Conservation (phyloP, 805 yeast genomes). For the Schizosaccharomyces lindneri region DNA sequence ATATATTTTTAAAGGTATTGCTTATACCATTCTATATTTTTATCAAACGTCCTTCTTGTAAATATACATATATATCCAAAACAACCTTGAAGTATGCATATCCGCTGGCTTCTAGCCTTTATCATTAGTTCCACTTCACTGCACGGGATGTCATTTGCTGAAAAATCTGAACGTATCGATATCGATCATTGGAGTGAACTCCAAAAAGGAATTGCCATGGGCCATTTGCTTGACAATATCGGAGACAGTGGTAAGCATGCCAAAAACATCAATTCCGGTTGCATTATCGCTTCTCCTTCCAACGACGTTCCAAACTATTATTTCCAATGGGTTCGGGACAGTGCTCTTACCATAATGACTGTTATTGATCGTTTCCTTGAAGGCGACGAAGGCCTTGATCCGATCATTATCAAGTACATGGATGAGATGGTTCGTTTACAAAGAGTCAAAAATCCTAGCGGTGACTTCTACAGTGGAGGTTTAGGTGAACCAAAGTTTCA, state of each 20-base stretch:
- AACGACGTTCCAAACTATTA: conserved; percentile 47
- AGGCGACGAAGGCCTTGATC: conserved; percentile 9
- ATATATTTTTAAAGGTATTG: too few species aligned
- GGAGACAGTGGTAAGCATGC: conserved; percentile 22
- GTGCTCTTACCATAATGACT: conserved; percentile 43
- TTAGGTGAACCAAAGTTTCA: conserved; percentile 80
- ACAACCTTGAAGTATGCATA: too few species aligned
- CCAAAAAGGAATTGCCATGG: conserved; percentile 22
- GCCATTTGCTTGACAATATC: conserved; percentile 26
- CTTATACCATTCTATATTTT: too few species aligned
- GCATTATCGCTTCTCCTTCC: conserved; percentile 70
- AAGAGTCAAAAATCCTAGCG: conserved; percentile 42
- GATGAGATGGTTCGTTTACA: conserved; percentile 35
- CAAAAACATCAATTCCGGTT: conserved; percentile 32
- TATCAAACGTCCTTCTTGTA: too few species aligned
- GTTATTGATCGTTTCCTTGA: conserved; percentile 33
- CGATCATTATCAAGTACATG: conserved; percentile 33
- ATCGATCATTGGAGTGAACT: conserved; percentile 25
- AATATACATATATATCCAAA: too few species aligned
- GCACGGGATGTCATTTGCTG: too few species aligned
- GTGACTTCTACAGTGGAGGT: conserved; percentile 25
- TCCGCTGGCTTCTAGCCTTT: too few species aligned
- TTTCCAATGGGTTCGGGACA: conserved; percentile 78
- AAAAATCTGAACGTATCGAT: neutral
- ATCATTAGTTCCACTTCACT: too few species aligned